These are phyloP conservation scores for Aegilops umbellulata DNA, from an alignment of 176 grass and related monocot genomes.

Conservation along the genomic window DNA sequence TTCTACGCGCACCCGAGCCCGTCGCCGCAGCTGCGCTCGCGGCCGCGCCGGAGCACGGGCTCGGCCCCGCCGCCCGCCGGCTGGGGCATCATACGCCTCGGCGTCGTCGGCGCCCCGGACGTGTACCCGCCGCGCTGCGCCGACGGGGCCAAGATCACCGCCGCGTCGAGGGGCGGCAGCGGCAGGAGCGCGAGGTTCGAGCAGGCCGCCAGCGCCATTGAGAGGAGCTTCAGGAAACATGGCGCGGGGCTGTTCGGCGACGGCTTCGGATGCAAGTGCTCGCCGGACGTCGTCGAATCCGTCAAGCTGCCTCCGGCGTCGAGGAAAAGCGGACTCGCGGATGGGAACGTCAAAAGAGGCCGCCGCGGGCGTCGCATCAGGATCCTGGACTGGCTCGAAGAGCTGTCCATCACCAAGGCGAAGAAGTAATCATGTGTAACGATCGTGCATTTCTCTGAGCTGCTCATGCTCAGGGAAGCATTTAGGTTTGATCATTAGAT, in stretches of 20 bases:
- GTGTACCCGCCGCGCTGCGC: conserved; percentile 23
- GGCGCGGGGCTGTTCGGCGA: neutral
- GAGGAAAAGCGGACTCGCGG: conserved; percentile 15
- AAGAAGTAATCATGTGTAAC: conserved; percentile 27
- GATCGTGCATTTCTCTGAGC: neutral
- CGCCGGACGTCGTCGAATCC: conserved; percentile 46
- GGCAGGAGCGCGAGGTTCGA: conserved; percentile 27
- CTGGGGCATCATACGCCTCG: conserved; percentile 54
- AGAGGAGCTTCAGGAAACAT: conserved; percentile 26
- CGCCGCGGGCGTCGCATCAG: conserved; percentile 10
- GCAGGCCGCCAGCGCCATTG: neutral
- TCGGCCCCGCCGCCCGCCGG: conserved; percentile 28
- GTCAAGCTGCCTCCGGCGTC: neutral
- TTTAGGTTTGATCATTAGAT: neutral
- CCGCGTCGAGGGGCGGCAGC: neutral
- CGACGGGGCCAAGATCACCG: neutral
- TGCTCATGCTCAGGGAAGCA: conserved; percentile 8
- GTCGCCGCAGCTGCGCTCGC: conserved; percentile 48
- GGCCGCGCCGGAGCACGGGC: conserved; percentile 40
- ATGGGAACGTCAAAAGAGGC: conserved; percentile 8
- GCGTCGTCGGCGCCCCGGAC: conserved; percentile 55
- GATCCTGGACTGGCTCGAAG: conserved; percentile 56
- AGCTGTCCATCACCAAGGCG: conserved; percentile 43
- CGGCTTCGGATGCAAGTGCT: conserved; percentile 56
- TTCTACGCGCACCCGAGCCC: conserved; percentile 71